Conservation (phyloP, 352 stramenopile species). For the Globisporangium okanoganense region DNA sequence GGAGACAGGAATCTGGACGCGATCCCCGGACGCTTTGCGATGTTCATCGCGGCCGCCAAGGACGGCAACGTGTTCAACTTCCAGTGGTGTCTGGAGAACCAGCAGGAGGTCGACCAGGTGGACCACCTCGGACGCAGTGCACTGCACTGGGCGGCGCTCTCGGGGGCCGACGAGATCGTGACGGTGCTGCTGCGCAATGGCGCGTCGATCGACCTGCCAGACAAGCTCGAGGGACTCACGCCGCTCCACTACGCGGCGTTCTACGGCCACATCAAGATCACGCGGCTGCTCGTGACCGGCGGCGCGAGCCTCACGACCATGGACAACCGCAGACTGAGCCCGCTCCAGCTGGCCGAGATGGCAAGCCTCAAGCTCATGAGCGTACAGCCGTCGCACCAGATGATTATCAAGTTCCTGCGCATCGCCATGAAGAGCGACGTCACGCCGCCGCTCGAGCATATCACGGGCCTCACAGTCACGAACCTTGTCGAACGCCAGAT, state of each 20-base stretch:
- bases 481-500: conserved; percentile 62
- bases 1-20: conserved; percentile 20
- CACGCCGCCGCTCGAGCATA: conserved; percentile 75
- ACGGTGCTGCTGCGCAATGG: conserved; percentile 60
- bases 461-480: conserved; percentile 64
- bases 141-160: conserved; percentile 63
- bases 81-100: conserved; percentile 53
- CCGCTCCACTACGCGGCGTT: conserved; percentile 71
- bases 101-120: conserved; percentile 56
- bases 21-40: conserved; percentile 49
- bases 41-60: conserved; percentile 59
- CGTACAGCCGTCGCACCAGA: conserved; percentile 78
- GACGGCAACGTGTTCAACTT: conserved; percentile 40
- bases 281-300: conserved; percentile 48
- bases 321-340: conserved; percentile 65
- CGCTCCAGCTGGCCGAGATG: conserved; percentile 72
- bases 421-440: conserved; percentile 68
- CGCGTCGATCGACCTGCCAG: conserved; percentile 55
- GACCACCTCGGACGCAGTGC: conserved; percentile 61
- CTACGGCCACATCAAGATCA: conserved; percentile 75
- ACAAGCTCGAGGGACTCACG: conserved; percentile 51
- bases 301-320: conserved; percentile 44
- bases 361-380: conserved; percentile 68
- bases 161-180: conserved; percentile 55
- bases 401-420: conserved; percentile 83